Conservation (phyloP, 2,329 filamentous ascomycete genomes). For the Venturia nashicola region DNA sequence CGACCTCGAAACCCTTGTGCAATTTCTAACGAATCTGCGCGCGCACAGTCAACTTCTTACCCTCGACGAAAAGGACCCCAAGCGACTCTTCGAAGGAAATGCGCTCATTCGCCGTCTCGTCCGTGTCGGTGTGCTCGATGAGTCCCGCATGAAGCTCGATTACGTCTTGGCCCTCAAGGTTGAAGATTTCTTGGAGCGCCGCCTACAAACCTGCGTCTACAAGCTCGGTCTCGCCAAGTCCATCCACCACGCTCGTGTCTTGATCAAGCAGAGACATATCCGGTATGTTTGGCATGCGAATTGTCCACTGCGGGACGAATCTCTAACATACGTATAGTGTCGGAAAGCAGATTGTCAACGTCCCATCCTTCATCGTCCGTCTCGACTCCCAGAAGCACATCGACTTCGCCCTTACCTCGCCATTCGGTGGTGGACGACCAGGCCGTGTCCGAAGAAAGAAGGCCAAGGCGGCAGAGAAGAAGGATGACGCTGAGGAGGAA, state of each 20-base stretch:
- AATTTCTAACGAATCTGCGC: constrained; percentile 7
- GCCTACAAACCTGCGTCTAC: constrained; percentile 99
- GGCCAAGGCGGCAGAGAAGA: constrained; percentile 87
- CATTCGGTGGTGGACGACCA: constrained; percentile 92
- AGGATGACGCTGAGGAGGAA: constrained; percentile 66
- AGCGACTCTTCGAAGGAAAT: constrained; percentile 99
- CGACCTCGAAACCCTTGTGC: background rate
- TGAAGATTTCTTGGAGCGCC: constrained; percentile 99
- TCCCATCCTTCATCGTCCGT: constrained; percentile 98
- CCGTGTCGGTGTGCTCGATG: constrained; percentile 98
- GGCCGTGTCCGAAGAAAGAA: constrained; percentile 99
- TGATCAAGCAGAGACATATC: constrained; percentile 99
- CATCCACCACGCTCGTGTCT: constrained; percentile 99
- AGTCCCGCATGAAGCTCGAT: constrained; percentile 99
- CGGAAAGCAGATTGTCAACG: constrained; percentile 99
- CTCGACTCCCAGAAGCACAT: constrained; percentile 99
- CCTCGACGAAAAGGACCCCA: constrained; percentile 99
- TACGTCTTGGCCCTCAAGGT: constrained; percentile 99
- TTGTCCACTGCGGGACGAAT: background rate
- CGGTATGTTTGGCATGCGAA: constrained; percentile 35
- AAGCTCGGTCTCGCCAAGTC: constrained; percentile 99
- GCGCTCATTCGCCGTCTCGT: constrained; percentile 99
- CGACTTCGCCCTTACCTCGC: constrained; percentile 94
- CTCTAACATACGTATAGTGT: constrained; percentile 42
- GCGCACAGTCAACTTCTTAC: constrained; percentile 86